phyloP scores from a whole-genome alignment of 164 flowering plant genomes.

The Hamamelis virginiana region DNA sequence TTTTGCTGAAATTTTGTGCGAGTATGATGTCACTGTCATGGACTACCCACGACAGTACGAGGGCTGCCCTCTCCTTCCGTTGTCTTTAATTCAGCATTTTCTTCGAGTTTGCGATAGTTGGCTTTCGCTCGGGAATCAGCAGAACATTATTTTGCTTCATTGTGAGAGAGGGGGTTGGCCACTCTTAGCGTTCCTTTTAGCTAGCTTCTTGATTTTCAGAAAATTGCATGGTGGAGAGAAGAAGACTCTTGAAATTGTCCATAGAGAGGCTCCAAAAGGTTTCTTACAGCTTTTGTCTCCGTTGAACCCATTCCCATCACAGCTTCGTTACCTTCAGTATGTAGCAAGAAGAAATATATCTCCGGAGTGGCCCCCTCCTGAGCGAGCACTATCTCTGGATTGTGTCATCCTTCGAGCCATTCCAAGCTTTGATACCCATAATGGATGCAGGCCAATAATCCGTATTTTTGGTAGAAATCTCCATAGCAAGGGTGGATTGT shows the following conservation, averaged over 20 bases:
- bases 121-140: constrained; percentile 70
- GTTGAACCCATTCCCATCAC: constrained; percentile 89
- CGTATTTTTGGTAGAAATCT: constrained; percentile 89
- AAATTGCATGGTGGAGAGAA: constrained; percentile 80
- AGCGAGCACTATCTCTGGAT: constrained; percentile 87
- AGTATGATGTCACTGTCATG: constrained; percentile 81
- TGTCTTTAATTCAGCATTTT: constrained; percentile 87
- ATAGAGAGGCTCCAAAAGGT: constrained; percentile 96
- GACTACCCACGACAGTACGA: constrained; percentile 97
- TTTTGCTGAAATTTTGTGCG: constrained; percentile 82
- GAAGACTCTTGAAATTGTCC: constrained; percentile 84
- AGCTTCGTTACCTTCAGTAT: constrained; percentile 93
- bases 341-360: constrained; percentile 85
- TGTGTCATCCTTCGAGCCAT: constrained; percentile 87
- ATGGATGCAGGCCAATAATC: constrained; percentile 90
- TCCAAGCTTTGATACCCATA: constrained; percentile 78
- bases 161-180: constrained; percentile 99
- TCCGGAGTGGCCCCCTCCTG: constrained; percentile 95
- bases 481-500: constrained; percentile 61
- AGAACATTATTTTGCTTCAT: constrained; percentile 78
- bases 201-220: constrained; percentile 78
- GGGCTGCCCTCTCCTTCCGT: constrained; percentile 88
- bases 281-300: constrained; percentile 84
- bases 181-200: constrained; percentile 79
- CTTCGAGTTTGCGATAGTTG: constrained; percentile 87